A percentile compares a stretch with the other conserved stretches of the same genome.
phyloP scores from a whole-genome alignment of 495 filamentous ascomycete genomes.

The Aspergillus ellipticus region DNA sequence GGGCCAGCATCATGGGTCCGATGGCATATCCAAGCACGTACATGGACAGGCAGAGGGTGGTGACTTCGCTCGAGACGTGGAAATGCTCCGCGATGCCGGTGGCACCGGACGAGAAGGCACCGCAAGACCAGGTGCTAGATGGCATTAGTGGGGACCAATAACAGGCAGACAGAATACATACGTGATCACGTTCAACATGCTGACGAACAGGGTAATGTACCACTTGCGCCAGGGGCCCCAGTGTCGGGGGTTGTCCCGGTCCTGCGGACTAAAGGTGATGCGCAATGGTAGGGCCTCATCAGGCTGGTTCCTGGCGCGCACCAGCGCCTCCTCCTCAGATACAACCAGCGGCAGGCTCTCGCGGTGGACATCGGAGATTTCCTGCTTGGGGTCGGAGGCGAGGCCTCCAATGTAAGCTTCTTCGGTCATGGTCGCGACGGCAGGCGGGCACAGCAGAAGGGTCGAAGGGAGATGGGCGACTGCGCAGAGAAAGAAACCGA shows the following conservation, averaged over 20 bases:
- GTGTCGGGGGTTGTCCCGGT: conserved; percentile 43
- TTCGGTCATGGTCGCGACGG: neutral
- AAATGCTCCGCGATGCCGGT: conserved; percentile 37
- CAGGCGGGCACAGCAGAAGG: neutral
- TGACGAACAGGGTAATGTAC: conserved; percentile 39
- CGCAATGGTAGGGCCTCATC: conserved; percentile 27
- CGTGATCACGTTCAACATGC: conserved; percentile 42
- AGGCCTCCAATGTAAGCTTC: neutral
- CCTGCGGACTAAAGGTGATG: conserved; percentile 33
- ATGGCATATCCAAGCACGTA: conserved; percentile 52
- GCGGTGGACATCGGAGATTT: conserved; percentile 11
- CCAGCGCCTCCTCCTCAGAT: conserved; percentile 28
- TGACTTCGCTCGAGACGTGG: conserved; percentile 38
- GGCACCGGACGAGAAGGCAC: conserved; percentile 40
- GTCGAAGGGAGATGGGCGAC: neutral
- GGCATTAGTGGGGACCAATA: neutral
- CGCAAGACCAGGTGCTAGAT: conserved; percentile 37
- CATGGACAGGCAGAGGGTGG: conserved; percentile 47
- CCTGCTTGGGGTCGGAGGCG: conserved; percentile 3
- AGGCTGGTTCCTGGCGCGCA: conserved; percentile 22
- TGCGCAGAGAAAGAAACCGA: neutral
- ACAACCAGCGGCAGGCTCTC: conserved; percentile 17
- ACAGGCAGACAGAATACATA: conserved; percentile 16
- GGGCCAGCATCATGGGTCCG: conserved; percentile 57
- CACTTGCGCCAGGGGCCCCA: conserved; percentile 47